Conservation (phyloP, 371 early-diverging fungal species). For the Capillidium rhysosporum region DNA sequence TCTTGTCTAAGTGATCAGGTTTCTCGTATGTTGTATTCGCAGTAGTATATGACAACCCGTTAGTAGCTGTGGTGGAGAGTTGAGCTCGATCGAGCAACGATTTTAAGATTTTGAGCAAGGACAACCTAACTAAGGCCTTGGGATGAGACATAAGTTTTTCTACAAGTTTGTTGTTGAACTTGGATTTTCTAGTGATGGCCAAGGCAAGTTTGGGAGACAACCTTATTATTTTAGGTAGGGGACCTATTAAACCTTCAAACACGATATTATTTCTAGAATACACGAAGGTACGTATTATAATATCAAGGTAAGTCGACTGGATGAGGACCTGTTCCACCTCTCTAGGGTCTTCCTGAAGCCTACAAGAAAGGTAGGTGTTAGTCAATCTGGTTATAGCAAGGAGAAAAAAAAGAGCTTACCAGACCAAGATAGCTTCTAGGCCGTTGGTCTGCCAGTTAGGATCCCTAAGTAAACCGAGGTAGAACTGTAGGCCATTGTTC, state of each 20-base stretch:
- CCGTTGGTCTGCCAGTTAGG: constrained; percentile 32
- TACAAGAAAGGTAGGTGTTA: no score
- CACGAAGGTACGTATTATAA: constrained; percentile 17
- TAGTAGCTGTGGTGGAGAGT: constrained; percentile 4
- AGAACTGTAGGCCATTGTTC: constrained; percentile 20
- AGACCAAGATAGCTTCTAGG: constrained; percentile 28
- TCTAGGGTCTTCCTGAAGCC: constrained; percentile 18
- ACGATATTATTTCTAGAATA: constrained; percentile 18
- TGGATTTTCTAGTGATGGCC: constrained; percentile 14
- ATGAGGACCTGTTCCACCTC: constrained; percentile 20
- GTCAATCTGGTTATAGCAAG: neutral
- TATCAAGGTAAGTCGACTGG: constrained; percentile 13
- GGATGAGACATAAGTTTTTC: constrained; percentile 16
- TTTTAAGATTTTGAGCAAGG: constrained; percentile 20
- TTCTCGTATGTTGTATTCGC: no score
- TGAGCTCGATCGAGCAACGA: constrained; percentile 18
- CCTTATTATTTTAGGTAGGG: constrained; percentile 20
- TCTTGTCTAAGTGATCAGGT: neutral
- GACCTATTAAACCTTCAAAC: constrained; percentile 23
- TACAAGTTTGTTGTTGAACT: constrained; percentile 16
- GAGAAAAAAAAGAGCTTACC: constrained; percentile 14
- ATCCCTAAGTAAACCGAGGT: constrained; percentile 25
- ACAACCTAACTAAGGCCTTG: constrained; percentile 23
- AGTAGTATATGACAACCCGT: no score
- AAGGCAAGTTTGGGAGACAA: constrained; percentile 14